These are phyloP conservation scores for Lupinus albus DNA, from an alignment of 306 rosid genomes.

Conservation along the genomic window DNA sequence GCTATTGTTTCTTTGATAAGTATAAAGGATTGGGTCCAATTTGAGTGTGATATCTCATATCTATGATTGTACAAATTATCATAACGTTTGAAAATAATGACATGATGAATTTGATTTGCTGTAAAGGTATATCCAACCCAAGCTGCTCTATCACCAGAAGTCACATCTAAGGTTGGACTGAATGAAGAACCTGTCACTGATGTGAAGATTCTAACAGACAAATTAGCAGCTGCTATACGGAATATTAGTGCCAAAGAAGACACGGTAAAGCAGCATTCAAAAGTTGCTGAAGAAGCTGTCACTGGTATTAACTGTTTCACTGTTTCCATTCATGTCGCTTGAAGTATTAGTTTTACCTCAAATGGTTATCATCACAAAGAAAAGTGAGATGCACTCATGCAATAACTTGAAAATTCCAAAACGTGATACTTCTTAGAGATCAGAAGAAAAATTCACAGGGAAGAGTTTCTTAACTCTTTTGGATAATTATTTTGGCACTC, in stretches of 20 bases:
- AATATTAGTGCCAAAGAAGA: slow-evolving; percentile 72
- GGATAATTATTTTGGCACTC: not conserved
- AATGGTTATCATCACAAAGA: slow-evolving; percentile 15
- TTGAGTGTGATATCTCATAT: slow-evolving; percentile 8
- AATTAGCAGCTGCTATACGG: slow-evolving; percentile 66
- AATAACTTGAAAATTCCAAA: slow-evolving; percentile 15
- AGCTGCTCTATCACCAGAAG: slow-evolving; percentile 64
- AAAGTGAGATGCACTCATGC: slow-evolving; percentile 10
- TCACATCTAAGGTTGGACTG: slow-evolving; percentile 56
- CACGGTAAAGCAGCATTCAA: slow-evolving; percentile 74
- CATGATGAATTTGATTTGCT: slow-evolving; percentile 37
- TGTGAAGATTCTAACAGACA: slow-evolving; percentile 57
- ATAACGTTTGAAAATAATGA: slow-evolving; percentile 17
- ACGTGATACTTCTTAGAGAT: slow-evolving; percentile 11
- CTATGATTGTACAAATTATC: slow-evolving; percentile 27
- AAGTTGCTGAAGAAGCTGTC: slow-evolving; percentile 90
- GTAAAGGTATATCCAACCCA: slow-evolving; percentile 60
- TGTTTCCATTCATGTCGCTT: slow-evolving; percentile 31
- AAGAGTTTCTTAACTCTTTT: slow-evolving; percentile 20
- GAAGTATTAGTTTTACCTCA: slow-evolving; percentile 21
- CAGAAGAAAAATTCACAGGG: slow-evolving; percentile 14
- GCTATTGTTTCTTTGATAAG: slow-evolving; percentile 10
- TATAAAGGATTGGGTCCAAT: slow-evolving; percentile 9
- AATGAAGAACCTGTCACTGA: slow-evolving; percentile 52
- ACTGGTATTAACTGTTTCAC: slow-evolving; percentile 51